Evolutionary conservation across 1,139 yeast genomes (phyloP).

Genomic region (Komagataea norvegica): DNA sequence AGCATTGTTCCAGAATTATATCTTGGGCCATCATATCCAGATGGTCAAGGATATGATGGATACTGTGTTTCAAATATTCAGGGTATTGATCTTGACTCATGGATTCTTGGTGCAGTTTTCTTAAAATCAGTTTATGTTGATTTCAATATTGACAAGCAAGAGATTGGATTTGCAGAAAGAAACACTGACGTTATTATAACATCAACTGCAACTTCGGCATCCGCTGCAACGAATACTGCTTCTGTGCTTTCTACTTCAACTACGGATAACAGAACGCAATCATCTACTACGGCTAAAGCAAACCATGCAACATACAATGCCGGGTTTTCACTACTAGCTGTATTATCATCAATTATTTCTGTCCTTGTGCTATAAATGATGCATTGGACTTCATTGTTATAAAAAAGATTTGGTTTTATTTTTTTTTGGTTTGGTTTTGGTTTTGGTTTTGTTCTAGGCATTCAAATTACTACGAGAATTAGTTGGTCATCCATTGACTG

Average conservation of each 20-base stretch:
- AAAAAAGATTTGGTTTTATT: no score
- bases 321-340: background rate
- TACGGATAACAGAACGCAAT: background rate
- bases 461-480: no score
- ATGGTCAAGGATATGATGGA: conserved; percentile 35
- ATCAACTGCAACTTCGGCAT: conserved; percentile 13
- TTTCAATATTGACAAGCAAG: conserved; percentile 47
- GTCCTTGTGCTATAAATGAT: no score
- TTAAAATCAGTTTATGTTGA: conserved; percentile 53
- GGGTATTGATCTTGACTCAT: conserved; percentile 39
- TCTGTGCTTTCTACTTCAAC: conserved; percentile 4
- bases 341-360: no score
- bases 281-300: background rate
- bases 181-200: conserved; percentile 24
- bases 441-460: no score
- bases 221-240: conserved; percentile 10
- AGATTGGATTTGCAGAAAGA: conserved; percentile 48
- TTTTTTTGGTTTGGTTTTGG: no score
- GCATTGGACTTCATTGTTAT: no score
- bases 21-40: conserved; percentile 43
- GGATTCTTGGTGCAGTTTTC: conserved; percentile 60
- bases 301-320: background rate
- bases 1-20: conserved; percentile 42
- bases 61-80: conserved; percentile 66
- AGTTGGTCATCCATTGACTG: no score